These are phyloP conservation scores for Coemansia aciculifera DNA, from an alignment of 192 early-diverging fungal genomes.

Conservation along the genomic window DNA sequence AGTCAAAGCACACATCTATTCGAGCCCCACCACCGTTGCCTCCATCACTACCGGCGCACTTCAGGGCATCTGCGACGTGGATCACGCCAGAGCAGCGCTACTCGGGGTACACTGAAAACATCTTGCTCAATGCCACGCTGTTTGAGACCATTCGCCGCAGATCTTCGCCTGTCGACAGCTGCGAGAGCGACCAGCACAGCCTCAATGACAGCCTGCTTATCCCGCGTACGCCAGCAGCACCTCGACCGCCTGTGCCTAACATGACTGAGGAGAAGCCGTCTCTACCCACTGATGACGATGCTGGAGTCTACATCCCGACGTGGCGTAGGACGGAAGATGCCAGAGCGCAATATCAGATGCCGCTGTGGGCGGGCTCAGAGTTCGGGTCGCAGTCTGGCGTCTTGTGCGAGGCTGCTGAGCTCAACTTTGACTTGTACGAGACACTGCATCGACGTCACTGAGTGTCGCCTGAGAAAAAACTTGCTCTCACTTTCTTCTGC, in stretches of 20 bases:
- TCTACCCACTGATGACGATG: slow-evolving; percentile 9
- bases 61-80: slow-evolving; percentile 41
- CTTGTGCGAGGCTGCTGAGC: slow-evolving; percentile 49
- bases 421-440: slow-evolving; percentile 55
- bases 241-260: background rate
- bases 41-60: slow-evolving; percentile 22
- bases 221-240: background rate
- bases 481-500: background rate
- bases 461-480: slow-evolving; percentile 1
- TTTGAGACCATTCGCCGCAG: slow-evolving; percentile 51
- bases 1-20: background rate
- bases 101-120: slow-evolving; percentile 49
- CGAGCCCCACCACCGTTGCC: slow-evolving; percentile 12
- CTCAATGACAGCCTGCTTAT: background rate
- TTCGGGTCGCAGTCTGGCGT: slow-evolving; percentile 37
- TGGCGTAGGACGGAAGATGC: slow-evolving; percentile 31
- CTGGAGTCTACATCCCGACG: slow-evolving; percentile 49
- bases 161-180: slow-evolving; percentile 18
- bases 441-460: slow-evolving; percentile 38
- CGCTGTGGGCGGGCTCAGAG: slow-evolving; percentile 34
- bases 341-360: background rate
- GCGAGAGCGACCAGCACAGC: slow-evolving; percentile 22
- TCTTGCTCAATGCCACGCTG: slow-evolving; percentile 47
- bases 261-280: background rate
- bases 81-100: slow-evolving; percentile 49